Evolutionary conservation across 768 basidiomycete species (phyloP), one percentile per base, ranked within the genome.

Genomic region (Pleurotus djamor): DNA sequence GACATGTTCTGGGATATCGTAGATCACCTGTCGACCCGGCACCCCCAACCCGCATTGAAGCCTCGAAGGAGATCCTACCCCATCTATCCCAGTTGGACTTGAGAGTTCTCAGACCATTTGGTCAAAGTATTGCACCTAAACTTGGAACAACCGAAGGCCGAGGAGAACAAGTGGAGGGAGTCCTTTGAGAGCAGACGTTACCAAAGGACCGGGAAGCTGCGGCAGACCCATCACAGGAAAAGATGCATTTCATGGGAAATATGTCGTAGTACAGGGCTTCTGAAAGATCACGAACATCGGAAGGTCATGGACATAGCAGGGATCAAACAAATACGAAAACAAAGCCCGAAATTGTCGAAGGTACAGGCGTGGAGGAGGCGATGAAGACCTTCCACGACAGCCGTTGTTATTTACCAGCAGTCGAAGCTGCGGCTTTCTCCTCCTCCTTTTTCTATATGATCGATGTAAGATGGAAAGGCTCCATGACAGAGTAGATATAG

Each of bases 381-480:
- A 5, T 8, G 14, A 21, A 48, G 17, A 48, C 57, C 47, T 48
- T 48, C 52, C 44, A 44, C 33, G 54, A 60, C 16, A 55, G 52
- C 67, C 60, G 56, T 61, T 65, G 69, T 74, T 74, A 82, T 73
- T 82, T 81, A 59, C 58, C 47, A 36, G 59, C 69, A 52, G 63
- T 61, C 4, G 66, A 59, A 6, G 67, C 70, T 34, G 70, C 69
- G 9, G 71, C 68, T 21, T 75, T 79, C 59, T 78, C 75, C 36
- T 84, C 84, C 1, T 85, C 81, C 58, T 80, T 83, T 78, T 84
- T 83, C 84, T 86, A 52, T 13, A 57, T 28, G 52, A 50, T 50
- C 47, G 49, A 51, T 43, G 33, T 37, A 55, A 47, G 59, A 48
- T 37, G 43, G 59, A 69, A 58, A 52, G 55, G 59, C 43, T 37